Base-by-base conservation (phyloP, 352 stramenopile genomes). In the Phytophthora constricta region DNA sequence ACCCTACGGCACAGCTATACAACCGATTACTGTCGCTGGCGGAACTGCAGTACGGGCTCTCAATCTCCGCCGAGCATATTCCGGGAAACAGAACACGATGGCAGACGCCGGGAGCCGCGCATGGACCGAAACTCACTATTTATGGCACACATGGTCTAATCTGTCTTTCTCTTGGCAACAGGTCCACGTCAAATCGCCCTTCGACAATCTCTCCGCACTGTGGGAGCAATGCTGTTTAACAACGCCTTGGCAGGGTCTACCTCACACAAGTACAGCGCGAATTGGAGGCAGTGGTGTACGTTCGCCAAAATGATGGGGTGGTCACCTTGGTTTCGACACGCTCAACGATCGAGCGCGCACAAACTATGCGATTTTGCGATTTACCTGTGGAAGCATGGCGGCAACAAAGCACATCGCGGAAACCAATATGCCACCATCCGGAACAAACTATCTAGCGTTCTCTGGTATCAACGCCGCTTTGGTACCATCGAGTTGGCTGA, bases 351-450 rank as follows among this genome's bases (percentile, higher is more conserved):
- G 7, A 22, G 39, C 39, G n/a, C 39, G 5, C 11, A 20, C 13
- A 47, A 47, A 22, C 11, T 47, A n/a, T n/a, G 39, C 11, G 7
- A 47, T 16, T 47, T 70, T 25, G 54, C 22, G 0, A 26, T 65
- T 1, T 70, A 70, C 23, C 33, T 54, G 3, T 65, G 62, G 54
- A 23, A 33, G 22, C 56, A 45, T 22, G 62, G 62, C 3, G 48
- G 37, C 25, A 65, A 64, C 34, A 19, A 25, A 17, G 0, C 27
- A 4, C n/a, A 5, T 3, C 34, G 34, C 7, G 62, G 55, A 0
- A 70, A 70, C 33, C n/a, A 49, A 19, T 59, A 65, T 20, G 10
- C n/a, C 1, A 70, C 62, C 1, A 65, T 70, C 46, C n/a, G 41
- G 13, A 11, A 26, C 10, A 70, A 70, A 53, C 11, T 70, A 3